Conservation (phyloP, 768 basidiomycete genomes). For the Tulasnella sp. region DNA sequence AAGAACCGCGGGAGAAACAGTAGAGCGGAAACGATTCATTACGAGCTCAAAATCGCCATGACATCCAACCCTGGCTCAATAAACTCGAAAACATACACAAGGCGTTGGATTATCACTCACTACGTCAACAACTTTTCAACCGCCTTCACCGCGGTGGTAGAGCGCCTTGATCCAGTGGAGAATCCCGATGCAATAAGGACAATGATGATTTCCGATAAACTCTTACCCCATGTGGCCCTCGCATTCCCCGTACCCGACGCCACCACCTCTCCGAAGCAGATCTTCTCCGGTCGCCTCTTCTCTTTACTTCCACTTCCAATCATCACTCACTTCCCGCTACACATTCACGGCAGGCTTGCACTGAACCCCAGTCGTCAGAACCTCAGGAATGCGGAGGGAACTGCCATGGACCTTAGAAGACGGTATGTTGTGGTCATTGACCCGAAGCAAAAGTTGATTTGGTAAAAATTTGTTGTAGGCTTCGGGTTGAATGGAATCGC, state of each 20-base stretch:
- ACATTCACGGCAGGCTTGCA: conserved; percentile 55
- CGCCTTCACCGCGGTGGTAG: conserved; percentile 35
- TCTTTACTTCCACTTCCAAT: conserved; percentile 56
- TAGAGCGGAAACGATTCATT: background rate
- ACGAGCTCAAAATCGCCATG: background rate
- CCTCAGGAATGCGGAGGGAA: conserved; percentile 50
- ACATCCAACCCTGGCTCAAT: background rate
- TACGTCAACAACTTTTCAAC: conserved; percentile 42
- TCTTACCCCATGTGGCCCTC: conserved; percentile 45
- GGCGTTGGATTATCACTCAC: conserved; percentile 31
- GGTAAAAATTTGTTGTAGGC: conserved; percentile 41
- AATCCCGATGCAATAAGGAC: too few species aligned
- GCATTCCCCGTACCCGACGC: conserved; percentile 45
- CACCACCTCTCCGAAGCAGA: background rate
- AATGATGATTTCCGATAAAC: conserved; percentile 46
- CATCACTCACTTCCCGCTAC: conserved; percentile 50
- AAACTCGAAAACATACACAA: background rate
- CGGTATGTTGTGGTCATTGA: too few species aligned
- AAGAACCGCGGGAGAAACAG: background rate
- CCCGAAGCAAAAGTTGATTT: conserved; percentile 38
- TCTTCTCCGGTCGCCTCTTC: conserved; percentile 50
- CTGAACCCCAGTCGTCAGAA: conserved; percentile 53
- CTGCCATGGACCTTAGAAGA: conserved; percentile 51
- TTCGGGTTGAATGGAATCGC: conserved; percentile 55
- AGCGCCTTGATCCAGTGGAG: conserved; percentile 14